Base-by-base conservation (phyloP, 2,329 filamentous ascomycete species). In the Hysterium pulicare region DNA sequence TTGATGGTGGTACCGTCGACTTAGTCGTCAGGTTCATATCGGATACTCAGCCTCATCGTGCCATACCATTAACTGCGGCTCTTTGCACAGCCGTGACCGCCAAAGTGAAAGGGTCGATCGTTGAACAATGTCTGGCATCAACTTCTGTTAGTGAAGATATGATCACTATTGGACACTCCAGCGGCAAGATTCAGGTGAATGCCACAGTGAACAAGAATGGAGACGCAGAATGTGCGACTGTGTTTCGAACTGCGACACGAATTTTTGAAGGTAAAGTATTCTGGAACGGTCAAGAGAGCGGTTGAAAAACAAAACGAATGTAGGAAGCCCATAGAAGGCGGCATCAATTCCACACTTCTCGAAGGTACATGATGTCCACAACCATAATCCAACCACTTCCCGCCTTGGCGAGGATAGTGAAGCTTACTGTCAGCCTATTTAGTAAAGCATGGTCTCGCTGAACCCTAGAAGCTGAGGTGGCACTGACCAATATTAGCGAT, bases 11-110 rank as follows among this genome's bases (percentile, higher is more conserved):
- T 1, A 46, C 63, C 32, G 55, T 59, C 21, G 68, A 73, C 42
- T 57, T 73, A 16, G 60, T 71, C 4, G 59, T 70, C 19, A 61
- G 71, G 28, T 70, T 70, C 24, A 48, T 73, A n/a, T 72, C 70
- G 4, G 70, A 70, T 46, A 60, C 58, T 23, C 69, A 71, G 42
- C 67, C 70, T 4, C 70, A 72, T 53, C 67, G 66, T 36, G 68
- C 70, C 2, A 67, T 70, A 8, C 71, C 71, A 0, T 46, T 72
- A 22, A 71, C 70, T 4, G 62, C 64, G 30, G 70, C 70, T 4
- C 44, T 73, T 32, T 71, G 69, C 24, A 62, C 69, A 11, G 71
- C 70, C 4, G 61, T 70, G 10, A 66, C 67, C 11, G 65, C 67
- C 3, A 60, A 62, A 30, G 55, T 69, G 4, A 46, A 55, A 9